phyloP scores from a whole-genome alignment of 1,284 basidiomycete species.

The Leccinum subrobustum region DNA sequence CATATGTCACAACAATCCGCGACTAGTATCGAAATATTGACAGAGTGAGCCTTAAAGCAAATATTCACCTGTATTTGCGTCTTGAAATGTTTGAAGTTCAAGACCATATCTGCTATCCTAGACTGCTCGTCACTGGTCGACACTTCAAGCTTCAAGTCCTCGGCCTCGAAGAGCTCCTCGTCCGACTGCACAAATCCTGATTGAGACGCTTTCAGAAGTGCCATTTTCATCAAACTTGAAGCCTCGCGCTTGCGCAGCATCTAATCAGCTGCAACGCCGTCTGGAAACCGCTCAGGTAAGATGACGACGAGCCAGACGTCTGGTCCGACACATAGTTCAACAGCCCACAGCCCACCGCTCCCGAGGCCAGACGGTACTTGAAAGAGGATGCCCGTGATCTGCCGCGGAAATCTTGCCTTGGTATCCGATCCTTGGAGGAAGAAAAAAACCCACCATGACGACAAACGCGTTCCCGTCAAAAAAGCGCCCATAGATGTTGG shows the following conservation, averaged over 20 bases:
- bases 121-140: constrained; percentile 37
- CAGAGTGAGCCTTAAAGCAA: constrained; percentile 1
- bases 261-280: constrained; percentile 65
- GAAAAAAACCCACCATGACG: constrained; percentile 54
- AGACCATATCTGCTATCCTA: constrained; percentile 69
- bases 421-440: neutral
- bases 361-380: constrained; percentile 88
- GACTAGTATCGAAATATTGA: neutral
- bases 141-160: constrained; percentile 40
- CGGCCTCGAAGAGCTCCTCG: constrained; percentile 36
- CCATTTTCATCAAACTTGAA: constrained; percentile 75
- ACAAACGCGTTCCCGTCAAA: constrained; percentile 79
- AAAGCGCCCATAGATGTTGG: constrained; percentile 83
- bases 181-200: constrained; percentile 81
- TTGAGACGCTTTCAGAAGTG: constrained; percentile 74
- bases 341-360: constrained; percentile 63
- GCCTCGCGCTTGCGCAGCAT: constrained; percentile 73
- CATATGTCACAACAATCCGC: constrained; percentile 7
- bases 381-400: constrained; percentile 83
- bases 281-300: constrained; percentile 67
- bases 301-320: constrained; percentile 45
- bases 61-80: constrained; percentile 80
- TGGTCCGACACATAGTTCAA: constrained; percentile 68
- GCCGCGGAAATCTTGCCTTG: neutral
- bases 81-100: constrained; percentile 88